These are phyloP conservation scores for Tricladium varicosporioides DNA, from an alignment of 2,329 filamentous ascomycete species.

Conservation along the genomic window DNA sequence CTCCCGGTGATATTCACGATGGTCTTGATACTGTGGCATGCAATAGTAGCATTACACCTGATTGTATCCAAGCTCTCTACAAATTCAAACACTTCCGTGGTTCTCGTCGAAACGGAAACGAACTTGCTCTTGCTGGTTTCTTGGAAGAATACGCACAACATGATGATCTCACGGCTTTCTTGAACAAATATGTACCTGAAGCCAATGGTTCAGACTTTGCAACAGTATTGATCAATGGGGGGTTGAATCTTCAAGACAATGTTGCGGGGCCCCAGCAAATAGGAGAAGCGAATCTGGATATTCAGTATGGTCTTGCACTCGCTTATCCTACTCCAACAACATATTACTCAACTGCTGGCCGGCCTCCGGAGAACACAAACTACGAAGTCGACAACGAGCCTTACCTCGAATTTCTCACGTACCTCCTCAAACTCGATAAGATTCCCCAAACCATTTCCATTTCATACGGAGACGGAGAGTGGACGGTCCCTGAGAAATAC, in stretches of 20 bases:
- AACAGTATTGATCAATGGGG: conserved; percentile 35
- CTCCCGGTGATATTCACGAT: conserved; percentile 3
- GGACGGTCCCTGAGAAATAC: conserved; percentile 58
- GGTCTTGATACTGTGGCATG: conserved; percentile 27
- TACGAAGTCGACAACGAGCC: conserved; percentile 63
- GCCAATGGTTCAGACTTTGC: conserved; percentile 42
- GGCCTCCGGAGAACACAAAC: conserved; percentile 40
- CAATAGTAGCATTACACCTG: conserved; percentile 32
- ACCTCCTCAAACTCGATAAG: conserved; percentile 49
- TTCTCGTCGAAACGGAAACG: conserved; percentile 16
- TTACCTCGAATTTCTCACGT: conserved; percentile 59
- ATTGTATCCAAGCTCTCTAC: conserved; percentile 33
- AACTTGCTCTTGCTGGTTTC: conserved; percentile 30
- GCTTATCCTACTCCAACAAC: conserved; percentile 50
- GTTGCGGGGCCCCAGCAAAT: conserved; percentile 36
- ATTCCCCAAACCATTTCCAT: conserved; percentile 62
- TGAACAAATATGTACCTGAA: conserved; percentile 43
- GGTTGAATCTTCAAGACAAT: conserved; percentile 36
- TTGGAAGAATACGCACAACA: conserved; percentile 32
- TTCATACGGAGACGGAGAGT: conserved; percentile 66
- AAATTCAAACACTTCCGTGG: conserved; percentile 22
- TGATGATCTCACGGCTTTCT: conserved; percentile 42
- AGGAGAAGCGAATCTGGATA: conserved; percentile 55
- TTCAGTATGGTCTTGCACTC: conserved; percentile 52
- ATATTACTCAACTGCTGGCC: conserved; percentile 56